These are phyloP conservation scores for Trichosanthes truncata DNA, from an alignment of 306 rosid genomes.

Conservation along the genomic window DNA sequence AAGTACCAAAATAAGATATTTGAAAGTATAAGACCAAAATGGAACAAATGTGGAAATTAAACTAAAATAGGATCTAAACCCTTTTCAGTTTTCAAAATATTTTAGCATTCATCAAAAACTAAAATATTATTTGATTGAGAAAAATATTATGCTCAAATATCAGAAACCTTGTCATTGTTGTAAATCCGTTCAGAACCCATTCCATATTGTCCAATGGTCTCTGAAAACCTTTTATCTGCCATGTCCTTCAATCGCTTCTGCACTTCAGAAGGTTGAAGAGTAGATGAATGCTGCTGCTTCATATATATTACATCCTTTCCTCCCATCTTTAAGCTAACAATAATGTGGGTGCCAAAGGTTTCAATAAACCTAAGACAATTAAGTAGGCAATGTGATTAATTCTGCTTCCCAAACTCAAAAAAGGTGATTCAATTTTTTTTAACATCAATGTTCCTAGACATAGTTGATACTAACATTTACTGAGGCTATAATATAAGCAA, in stretches of 20 bases:
- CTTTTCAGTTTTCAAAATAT: neutral
- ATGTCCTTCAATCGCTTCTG: constrained; percentile 81
- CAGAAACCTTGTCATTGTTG: constrained; percentile 52
- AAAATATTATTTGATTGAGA: neutral
- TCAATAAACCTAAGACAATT: constrained; percentile 61
- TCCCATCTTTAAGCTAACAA: constrained; percentile 95
- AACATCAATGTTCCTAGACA: neutral
- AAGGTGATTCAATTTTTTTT: neutral
- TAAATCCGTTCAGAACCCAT: constrained; percentile 54
- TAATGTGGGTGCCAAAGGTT: constrained; percentile 86
- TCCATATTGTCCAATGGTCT: constrained; percentile 43
- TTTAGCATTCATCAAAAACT: neutral
- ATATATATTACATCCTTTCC: constrained; percentile 93
- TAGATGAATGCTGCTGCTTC: constrained; percentile 92
- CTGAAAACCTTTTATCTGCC: constrained; percentile 82
- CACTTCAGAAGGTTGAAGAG: constrained; percentile 80
- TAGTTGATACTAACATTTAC: neutral
- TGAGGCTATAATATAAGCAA: neutral
- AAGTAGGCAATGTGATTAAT: neutral
- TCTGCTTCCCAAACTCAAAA: neutral
- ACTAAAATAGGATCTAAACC: neutral
- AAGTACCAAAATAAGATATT: neutral
- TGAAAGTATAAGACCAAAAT: neutral
- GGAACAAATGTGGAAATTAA: neutral
- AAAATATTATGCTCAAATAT: neutral